phyloP scores from a whole-genome alignment of 2,329 filamentous ascomycete genomes.

The Leptographium galeiforme region DNA sequence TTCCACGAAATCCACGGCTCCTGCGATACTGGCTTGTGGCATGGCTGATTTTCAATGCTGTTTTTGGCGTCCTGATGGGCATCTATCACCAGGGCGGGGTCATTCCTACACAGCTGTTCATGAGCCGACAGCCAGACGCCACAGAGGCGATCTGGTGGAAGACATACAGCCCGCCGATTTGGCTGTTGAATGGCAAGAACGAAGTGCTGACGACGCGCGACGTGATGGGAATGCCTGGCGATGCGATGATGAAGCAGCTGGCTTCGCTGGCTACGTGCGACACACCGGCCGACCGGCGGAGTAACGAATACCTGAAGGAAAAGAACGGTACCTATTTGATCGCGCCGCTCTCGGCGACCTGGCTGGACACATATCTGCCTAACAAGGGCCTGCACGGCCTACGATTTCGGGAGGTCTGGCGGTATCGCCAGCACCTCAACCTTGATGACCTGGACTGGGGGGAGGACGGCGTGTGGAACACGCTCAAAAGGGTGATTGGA shows the following conservation, averaged over 20 bases:
- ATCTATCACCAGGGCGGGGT: slow-evolving; percentile 70
- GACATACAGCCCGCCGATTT: slow-evolving; percentile 69
- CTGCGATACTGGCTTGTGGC: slow-evolving; percentile 40
- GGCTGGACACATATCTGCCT: slow-evolving; percentile 48
- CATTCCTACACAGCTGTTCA: slow-evolving; percentile 60
- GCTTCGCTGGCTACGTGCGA: slow-evolving; percentile 48
- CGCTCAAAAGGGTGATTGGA: slow-evolving; percentile 53
- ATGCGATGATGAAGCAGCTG: slow-evolving; percentile 45
- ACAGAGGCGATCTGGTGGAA: slow-evolving; percentile 73
- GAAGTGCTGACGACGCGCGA: slow-evolving; percentile 57
- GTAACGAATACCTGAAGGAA: slow-evolving; percentile 43
- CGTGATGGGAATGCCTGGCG: slow-evolving; percentile 57
- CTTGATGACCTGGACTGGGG: slow-evolving; percentile 70
- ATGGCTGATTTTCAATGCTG: slow-evolving; percentile 59
- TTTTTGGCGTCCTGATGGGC: slow-evolving; percentile 63
- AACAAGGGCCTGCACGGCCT: slow-evolving; percentile 48
- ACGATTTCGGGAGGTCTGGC: slow-evolving; percentile 57
- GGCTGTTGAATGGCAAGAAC: slow-evolving; percentile 66
- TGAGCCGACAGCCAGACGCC: slow-evolving; percentile 56
- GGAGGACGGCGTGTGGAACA: slow-evolving; percentile 62
- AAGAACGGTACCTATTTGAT: slow-evolving; percentile 56
- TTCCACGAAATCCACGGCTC: slow-evolving; percentile 42
- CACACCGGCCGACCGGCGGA: slow-evolving; percentile 40
- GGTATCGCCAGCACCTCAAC: slow-evolving; percentile 54
- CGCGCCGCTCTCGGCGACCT: slow-evolving; percentile 58